Percentiles rank a stretch among this genome's conserved stretches.
These are phyloP conservation scores for Nothophytophthora sp. DNA, from an alignment of 352 stramenopile genomes.

Conservation along the genomic window DNA sequence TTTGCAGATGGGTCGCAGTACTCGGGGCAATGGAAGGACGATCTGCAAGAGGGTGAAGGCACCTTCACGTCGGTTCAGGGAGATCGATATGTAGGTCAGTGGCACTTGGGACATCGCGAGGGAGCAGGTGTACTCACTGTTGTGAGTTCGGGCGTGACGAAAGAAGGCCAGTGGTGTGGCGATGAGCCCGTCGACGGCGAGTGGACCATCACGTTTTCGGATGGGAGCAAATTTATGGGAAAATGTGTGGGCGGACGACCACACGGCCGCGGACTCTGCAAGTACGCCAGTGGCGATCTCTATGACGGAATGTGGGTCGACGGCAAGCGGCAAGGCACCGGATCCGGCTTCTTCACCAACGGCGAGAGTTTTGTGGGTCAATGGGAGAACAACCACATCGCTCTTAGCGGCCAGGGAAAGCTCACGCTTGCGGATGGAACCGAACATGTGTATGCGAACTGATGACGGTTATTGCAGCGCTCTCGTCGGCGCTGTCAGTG, in stretches of 20 bases:
- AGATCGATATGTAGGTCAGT: slow-evolving; percentile 78
- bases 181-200: slow-evolving; percentile 67
- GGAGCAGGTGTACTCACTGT: slow-evolving; percentile 49
- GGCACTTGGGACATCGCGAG: slow-evolving; percentile 50
- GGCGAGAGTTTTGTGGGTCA: slow-evolving; percentile 74
- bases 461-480: neutral
- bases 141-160: slow-evolving; percentile 50
- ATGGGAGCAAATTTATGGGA: slow-evolving; percentile 76
- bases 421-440: slow-evolving; percentile 76
- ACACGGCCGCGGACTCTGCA: slow-evolving; percentile 72
- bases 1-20: slow-evolving; percentile 62
- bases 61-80: slow-evolving; percentile 52
- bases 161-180: slow-evolving; percentile 63
- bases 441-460: slow-evolving; percentile 66
- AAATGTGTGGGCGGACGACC: slow-evolving; percentile 61
- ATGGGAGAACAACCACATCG: slow-evolving; percentile 83
- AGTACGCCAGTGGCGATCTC: slow-evolving; percentile 82
- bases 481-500: neutral
- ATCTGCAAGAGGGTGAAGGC: slow-evolving; percentile 63
- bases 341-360: slow-evolving; percentile 73
- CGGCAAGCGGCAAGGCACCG: slow-evolving; percentile 72
- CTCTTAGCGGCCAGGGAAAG: slow-evolving; percentile 65
- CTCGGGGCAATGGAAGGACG: slow-evolving; percentile 54
- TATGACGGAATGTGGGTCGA: slow-evolving; percentile 86
- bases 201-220: slow-evolving; percentile 79